These are phyloP conservation scores for Penicillium longicatenatum DNA, from an alignment of 495 filamentous ascomycete species.

Conservation along the genomic window DNA sequence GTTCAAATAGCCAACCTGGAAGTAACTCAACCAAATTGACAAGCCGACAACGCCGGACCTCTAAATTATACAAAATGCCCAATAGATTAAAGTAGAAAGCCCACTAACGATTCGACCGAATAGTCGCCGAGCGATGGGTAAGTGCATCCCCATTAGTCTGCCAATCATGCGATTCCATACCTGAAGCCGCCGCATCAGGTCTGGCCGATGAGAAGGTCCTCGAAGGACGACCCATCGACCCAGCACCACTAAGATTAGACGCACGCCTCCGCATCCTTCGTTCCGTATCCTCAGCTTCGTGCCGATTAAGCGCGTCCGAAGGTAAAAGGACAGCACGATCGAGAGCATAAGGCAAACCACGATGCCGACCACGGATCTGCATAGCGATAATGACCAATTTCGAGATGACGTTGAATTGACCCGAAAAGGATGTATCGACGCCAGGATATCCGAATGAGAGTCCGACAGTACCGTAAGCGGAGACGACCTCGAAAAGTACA, in stretches of 20 bases:
- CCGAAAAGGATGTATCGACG: slow-evolving; percentile 75
- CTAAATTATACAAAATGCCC: slow-evolving; percentile 9
- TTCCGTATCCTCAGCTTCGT: slow-evolving; percentile 64
- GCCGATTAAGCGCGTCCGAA: slow-evolving; percentile 70
- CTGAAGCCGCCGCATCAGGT: slow-evolving; percentile 31
- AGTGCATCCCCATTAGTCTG: slow-evolving; percentile 24
- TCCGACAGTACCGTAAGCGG: slow-evolving; percentile 93
- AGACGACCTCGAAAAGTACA: slow-evolving; percentile 87
- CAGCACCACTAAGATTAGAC: slow-evolving; percentile 53
- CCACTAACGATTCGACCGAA: slow-evolving; percentile 26
- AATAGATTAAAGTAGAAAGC: not conserved
- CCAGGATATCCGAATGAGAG: slow-evolving; percentile 79
- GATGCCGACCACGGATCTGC: slow-evolving; percentile 89
- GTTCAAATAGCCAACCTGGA: not conserved
- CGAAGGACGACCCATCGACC: slow-evolving; percentile 31
- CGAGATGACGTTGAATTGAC: slow-evolving; percentile 75
- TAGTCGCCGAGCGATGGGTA: slow-evolving; percentile 34
- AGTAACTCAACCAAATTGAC: not conserved
- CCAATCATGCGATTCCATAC: slow-evolving; percentile 32
- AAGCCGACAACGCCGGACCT: slow-evolving; percentile 3
- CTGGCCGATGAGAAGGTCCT: slow-evolving; percentile 25
- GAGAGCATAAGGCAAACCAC: slow-evolving; percentile 87
- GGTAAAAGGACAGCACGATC: slow-evolving; percentile 89
- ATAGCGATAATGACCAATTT: slow-evolving; percentile 93
- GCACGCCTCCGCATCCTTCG: slow-evolving; percentile 54